A percentile compares a stretch with the other conserved stretches of the same genome.
Conservation (phyloP, 2,329 filamentous ascomycete species). For the Tolypocladium endophyticum region DNA sequence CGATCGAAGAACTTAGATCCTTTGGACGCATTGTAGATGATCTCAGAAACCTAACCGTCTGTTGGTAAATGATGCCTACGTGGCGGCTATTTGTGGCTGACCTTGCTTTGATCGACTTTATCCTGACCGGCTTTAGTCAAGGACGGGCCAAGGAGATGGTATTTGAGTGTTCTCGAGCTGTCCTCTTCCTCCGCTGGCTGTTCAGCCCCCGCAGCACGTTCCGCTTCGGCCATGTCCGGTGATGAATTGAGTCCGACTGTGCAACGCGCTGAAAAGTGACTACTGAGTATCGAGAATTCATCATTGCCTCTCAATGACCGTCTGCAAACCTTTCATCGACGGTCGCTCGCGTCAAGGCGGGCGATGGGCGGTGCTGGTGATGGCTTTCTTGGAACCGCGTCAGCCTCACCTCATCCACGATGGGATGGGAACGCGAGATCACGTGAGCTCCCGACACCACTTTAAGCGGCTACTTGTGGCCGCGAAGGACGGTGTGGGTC, state of each 20-base stretch:
- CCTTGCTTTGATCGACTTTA: conserved; percentile 82
- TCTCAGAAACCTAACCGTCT: conserved; percentile 63
- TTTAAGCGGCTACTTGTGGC: background rate
- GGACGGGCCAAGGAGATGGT: conserved; percentile 80
- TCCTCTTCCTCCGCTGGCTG: conserved; percentile 22
- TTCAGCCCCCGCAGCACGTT: background rate
- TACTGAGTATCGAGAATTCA: background rate
- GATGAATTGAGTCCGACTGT: background rate
- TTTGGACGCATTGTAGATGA: conserved; percentile 95
- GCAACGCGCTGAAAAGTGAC: background rate
- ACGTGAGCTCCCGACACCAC: background rate
- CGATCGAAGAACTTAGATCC: conserved; percentile 94
- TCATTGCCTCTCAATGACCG: background rate
- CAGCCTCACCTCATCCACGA: background rate
- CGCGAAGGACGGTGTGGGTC: background rate
- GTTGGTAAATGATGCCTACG: background rate
- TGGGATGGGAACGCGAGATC: conserved; percentile 1
- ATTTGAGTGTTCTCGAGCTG: conserved; percentile 57
- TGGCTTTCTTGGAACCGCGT: background rate
- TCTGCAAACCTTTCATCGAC: background rate
- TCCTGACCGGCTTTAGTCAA: conserved; percentile 91
- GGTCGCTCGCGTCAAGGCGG: background rate
- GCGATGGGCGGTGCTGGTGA: background rate
- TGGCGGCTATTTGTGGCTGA: conserved; percentile 12
- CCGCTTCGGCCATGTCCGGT: background rate